These are phyloP conservation scores for Colletotrichum musae DNA, from an alignment of 2,329 filamentous ascomycete genomes.

Conservation along the genomic window DNA sequence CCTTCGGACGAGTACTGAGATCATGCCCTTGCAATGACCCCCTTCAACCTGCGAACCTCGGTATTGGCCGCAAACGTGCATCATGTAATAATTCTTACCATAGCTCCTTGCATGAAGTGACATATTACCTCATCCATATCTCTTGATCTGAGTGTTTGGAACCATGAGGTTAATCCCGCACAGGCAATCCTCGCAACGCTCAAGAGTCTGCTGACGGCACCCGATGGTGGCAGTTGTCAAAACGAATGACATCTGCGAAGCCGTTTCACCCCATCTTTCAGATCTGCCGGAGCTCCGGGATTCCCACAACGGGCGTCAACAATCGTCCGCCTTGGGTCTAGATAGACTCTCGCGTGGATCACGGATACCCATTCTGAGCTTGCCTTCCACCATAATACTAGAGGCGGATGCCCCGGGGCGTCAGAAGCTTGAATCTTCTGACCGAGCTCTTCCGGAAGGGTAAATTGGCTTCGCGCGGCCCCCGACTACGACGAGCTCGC, in stretches of 20 bases:
- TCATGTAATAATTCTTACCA: background rate
- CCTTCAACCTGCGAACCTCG: background rate
- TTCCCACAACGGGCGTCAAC: background rate
- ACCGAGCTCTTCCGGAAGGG: slow-evolving; percentile 24
- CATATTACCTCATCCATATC: background rate
- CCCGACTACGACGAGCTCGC: background rate
- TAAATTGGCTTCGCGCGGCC: background rate
- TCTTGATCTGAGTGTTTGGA: background rate
- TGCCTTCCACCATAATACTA: background rate
- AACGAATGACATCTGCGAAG: background rate
- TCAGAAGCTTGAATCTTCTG: slow-evolving; percentile 3
- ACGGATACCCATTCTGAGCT: background rate
- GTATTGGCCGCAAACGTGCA: background rate
- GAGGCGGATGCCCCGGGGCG: background rate
- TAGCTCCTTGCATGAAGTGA: slow-evolving; percentile 1
- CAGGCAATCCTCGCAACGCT: slow-evolving; percentile 4
- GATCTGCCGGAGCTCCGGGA: slow-evolving; percentile 26
- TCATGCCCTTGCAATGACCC: background rate
- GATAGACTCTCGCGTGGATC: background rate
- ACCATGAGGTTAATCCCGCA: background rate
- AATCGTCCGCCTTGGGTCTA: background rate
- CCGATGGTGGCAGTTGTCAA: slow-evolving; percentile 6
- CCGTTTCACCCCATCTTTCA: slow-evolving; percentile 24
- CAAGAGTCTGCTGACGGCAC: background rate
- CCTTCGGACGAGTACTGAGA: background rate